Evolutionary conservation across 1,139 yeast genomes (phyloP), one percentile per base, ranked within the genome.

Genomic region (Taphrina betulina): DNA sequence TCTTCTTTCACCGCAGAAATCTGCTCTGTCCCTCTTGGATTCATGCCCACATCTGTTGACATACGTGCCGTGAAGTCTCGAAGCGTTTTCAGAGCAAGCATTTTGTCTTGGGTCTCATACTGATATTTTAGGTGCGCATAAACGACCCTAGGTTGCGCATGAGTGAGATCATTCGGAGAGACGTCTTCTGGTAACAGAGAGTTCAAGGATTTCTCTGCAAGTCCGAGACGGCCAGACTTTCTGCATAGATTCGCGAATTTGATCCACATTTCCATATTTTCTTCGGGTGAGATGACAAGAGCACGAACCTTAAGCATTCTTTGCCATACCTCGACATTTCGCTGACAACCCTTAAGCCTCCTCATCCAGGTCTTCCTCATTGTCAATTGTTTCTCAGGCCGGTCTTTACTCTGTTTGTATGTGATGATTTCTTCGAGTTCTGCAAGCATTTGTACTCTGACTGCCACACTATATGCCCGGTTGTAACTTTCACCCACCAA

Each of bases 281-380:
- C 95, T 64, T 90, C 87, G 1, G 98, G 99, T 62, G 85, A 85
- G 41, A 92, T 87, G 14, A 94, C 97, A 58, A 94, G 75, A 0
- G 97, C 94, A 57, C 98, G 78, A 1, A 92, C 96, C 68, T 90
- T 87, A 60, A 94, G 77, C 83, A 92, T 84, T 67, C 97, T 78
- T 69, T 92, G 97, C 98, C 99, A 94, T 22, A 90, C 90, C 71
- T 94, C 99, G 50, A 92, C 97, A 71, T 92, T 92, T 65, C 95
- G 78, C 71, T 92, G 98, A 67, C 96, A 89, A 1, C 98, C 97
- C 59, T 88, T 73, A 55, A 94, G 73, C 65, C 99, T 78, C 51
- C 87, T 85, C 68, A 87, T 89, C 98, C 98, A 94, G 0, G 97
- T 92, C 65, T 83, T 82, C 64, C 95, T 78, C 80, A 94, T 84